Base-by-base conservation (phyloP, 306 rosid genomes). In the Trichosanthes cucumerina region DNA sequence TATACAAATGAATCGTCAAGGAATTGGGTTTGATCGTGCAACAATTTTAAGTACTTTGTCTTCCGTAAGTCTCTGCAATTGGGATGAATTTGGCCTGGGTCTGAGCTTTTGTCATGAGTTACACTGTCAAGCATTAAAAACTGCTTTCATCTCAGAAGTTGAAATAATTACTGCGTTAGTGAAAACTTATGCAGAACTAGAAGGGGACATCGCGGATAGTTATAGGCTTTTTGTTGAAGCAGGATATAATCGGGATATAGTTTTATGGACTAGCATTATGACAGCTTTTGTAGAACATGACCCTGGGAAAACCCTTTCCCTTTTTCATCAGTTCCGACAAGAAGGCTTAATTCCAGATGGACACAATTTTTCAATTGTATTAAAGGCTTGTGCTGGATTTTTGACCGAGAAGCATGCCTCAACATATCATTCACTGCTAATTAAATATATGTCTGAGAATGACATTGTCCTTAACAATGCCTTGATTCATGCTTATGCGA, bases 251-350 rank as follows among this genome's bases (percentile, higher is more conserved):
- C 84, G 78, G 75, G 98, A 94, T 83, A 85, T 90, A 81, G 88
- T 94, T 81, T 88, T 89, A 4, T 94, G 98, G 98, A 92, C 98
- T 68, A 88, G 91, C 75, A 86, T 94, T 53, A 92, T 94, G 57
- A 80, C 89, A 9, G 89, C 87, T 60, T 86, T 87, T 65, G 87
- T 96, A 49, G 91, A 90, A 58, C 84, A 65, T 53, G 86, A 94
- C 79, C 98, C 98, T 41, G 93, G 86, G 80, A 84, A 86, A 62
- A 89, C 96, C 33, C 75, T 94, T 56, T 85, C 75, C 82, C 94
- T 94, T 28, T 92, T 92, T 78, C 33, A 83, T 79, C 91, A 87
- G 77, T 86, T 91, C 82, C 83, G 64, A 26, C 85, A 60, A 18
- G 86, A 92, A 78, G 82, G 84, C 79, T 83, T 92, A 38, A 47